Conservation (phyloP, 306 rosid genomes). For the Coriaria nepalensis region DNA sequence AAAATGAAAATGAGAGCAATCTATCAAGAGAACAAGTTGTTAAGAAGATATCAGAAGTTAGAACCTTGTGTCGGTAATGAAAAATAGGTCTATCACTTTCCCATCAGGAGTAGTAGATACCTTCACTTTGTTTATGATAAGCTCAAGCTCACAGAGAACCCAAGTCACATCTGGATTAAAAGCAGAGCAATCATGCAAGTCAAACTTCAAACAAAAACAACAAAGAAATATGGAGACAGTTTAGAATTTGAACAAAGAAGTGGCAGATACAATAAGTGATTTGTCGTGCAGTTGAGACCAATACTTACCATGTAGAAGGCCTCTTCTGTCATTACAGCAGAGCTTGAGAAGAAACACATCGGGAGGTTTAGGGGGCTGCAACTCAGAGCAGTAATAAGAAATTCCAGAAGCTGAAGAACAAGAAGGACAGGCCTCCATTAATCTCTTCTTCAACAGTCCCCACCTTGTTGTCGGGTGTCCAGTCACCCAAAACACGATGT, state of each 20-base stretch:
- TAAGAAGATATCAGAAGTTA: constrained; percentile 6
- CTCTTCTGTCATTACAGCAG: constrained; percentile 60
- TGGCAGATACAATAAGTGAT: neutral
- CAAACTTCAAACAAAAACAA: neutral
- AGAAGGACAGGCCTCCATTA: constrained; percentile 72
- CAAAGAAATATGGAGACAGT: neutral
- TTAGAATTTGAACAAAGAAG: constrained; percentile 5
- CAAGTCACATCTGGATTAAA: constrained; percentile 55
- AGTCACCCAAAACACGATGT: constrained; percentile 74
- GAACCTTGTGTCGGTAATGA: constrained; percentile 83
- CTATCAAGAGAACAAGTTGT: constrained; percentile 8
- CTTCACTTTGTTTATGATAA: constrained; percentile 75
- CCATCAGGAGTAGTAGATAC: constrained; percentile 94
- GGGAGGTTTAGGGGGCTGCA: constrained; percentile 58
- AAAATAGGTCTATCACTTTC: constrained; percentile 85
- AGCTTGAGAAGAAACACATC: constrained; percentile 73
- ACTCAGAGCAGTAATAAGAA: constrained; percentile 43
- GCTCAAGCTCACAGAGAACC: constrained; percentile 82
- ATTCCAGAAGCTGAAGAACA: constrained; percentile 79
- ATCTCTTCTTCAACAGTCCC: constrained; percentile 72
- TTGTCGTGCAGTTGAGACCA: neutral
- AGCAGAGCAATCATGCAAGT: neutral
- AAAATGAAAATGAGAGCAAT: constrained; percentile 10
- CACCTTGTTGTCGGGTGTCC: constrained; percentile 68
- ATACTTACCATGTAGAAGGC: constrained; percentile 71